Base-by-base conservation (phyloP, 352 stramenopile genomes). In the Globisporangium viniferum region DNA sequence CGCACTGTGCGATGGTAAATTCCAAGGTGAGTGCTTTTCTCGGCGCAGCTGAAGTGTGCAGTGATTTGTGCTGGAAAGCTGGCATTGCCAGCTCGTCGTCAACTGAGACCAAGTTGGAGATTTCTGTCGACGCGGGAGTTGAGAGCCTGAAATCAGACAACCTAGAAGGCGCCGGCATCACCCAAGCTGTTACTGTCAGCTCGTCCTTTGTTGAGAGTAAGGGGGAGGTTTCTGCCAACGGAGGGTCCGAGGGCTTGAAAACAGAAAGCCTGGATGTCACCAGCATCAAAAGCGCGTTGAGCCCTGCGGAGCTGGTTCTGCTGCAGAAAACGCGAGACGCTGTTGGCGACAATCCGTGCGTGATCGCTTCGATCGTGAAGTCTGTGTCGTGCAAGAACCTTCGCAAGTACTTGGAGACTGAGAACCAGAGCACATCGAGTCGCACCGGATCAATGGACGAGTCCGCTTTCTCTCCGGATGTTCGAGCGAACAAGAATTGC, bases 311-410 rank as follows among this genome's bases (percentile, higher is more conserved):
- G 68, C 22, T 84, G 20, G 73, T 89, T 8, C 51, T 93, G 53
- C 59, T 91, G 29, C 73, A 81, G 35, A 91, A 90, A 69, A 73
- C 89, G 41, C 68, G 75, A 6, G 71, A 72, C 31, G 79, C 83
- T 3, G 73, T 92, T 53, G 83, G 83, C 8, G 81, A 90, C 49
- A 90, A 89, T 56, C 69, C 83, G 9, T 93, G 85, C 55, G 80
- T 91, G 61, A 86, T 93, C 54, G 79, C 80, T 33, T 77, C 70
- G 4, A 78, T 92, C 49, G 35, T 91, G 14, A 77, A 81, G 41
- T 84, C 80, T n/a, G 75, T 86, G 22, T 70, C 72, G 36, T 93
- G 86, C 57, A 74, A 76, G 33, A 82, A 89, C 20, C 70, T 93
- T n/a, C 69, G 80, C 20, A 59, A 65, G 8, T 87, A 83, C 64